phyloP scores from a whole-genome alignment of 116 monocot species.

The Iris pallida region DNA sequence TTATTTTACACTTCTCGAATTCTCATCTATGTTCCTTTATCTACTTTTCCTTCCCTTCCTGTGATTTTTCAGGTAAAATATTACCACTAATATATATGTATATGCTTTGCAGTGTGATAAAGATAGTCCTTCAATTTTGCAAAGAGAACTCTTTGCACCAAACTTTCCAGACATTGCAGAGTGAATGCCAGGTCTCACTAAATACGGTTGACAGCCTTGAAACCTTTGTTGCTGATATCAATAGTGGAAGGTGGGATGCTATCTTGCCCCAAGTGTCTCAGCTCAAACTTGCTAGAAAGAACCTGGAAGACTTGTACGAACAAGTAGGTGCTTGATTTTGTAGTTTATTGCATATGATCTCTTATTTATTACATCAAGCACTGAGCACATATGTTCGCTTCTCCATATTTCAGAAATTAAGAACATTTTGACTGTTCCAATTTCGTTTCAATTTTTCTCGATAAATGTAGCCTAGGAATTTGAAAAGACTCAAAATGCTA shows the following conservation, averaged over 20 bases:
- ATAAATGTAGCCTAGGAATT: too few species aligned
- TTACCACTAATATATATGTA: too few species aligned
- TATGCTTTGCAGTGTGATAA: slow-evolving; percentile 75
- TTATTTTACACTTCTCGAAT: too few species aligned
- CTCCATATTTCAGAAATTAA: not conserved
- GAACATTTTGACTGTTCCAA: slow-evolving; percentile 20
- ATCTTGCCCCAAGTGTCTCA: slow-evolving; percentile 90
- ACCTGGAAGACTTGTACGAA: slow-evolving; percentile 91
- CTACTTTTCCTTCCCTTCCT: too few species aligned
- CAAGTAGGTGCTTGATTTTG: slow-evolving; percentile 62
- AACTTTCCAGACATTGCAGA: slow-evolving; percentile 87
- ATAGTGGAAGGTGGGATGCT: slow-evolving; percentile 90
- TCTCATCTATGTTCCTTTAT: too few species aligned
- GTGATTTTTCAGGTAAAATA: too few species aligned
- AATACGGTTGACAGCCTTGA: slow-evolving; percentile 95
- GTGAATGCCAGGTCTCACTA: slow-evolving; percentile 89
- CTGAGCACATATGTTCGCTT: not conserved
- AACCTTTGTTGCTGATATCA: slow-evolving; percentile 78
- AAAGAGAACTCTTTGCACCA: slow-evolving; percentile 94
- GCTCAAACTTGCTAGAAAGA: slow-evolving; percentile 87
- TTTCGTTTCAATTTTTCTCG: too few species aligned
- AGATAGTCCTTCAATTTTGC: slow-evolving; percentile 97
- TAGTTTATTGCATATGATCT: not conserved
- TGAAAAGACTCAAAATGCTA: too few species aligned
- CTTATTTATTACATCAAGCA: not conserved